Conservation (phyloP, 805 yeast species). For the Cyberlindnera mycetangii region DNA sequence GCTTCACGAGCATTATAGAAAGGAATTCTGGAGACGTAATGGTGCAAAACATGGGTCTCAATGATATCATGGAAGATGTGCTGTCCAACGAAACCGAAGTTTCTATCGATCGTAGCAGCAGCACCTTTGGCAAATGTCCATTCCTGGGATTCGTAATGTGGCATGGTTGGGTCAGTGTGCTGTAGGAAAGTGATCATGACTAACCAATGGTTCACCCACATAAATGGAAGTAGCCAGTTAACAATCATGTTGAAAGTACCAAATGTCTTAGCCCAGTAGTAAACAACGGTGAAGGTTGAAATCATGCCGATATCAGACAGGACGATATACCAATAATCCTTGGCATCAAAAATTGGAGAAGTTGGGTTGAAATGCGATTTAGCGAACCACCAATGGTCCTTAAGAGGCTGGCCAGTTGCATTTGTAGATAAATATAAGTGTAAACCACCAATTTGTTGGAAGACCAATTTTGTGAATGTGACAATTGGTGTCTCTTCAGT, state of each 20-base stretch:
- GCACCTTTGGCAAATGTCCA: slow-evolving; percentile 92
- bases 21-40: slow-evolving; percentile 79
- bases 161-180: slow-evolving; percentile 76
- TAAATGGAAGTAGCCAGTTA: slow-evolving; percentile 74
- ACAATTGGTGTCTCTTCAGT: slow-evolving; percentile 73
- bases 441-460: slow-evolving; percentile 83
- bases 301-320: slow-evolving; percentile 72
- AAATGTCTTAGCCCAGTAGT: slow-evolving; percentile 56
- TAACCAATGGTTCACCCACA: slow-evolving; percentile 86
- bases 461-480: slow-evolving; percentile 51
- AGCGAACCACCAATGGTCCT: slow-evolving; percentile 43
- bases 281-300: slow-evolving; percentile 47
- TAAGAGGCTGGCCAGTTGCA: slow-evolving; percentile 72
- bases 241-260: slow-evolving; percentile 63
- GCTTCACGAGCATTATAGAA: slow-evolving; percentile 85
- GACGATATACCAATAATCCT: slow-evolving; percentile 69
- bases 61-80: slow-evolving; percentile 84
- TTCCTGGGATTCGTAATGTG: slow-evolving; percentile 71
- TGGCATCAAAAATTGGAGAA: slow-evolving; percentile 71
- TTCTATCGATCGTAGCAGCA: slow-evolving; percentile 83
- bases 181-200: slow-evolving; percentile 84
- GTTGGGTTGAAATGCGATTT: slow-evolving; percentile 70
- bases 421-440: slow-evolving; percentile 59
- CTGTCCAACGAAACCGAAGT: slow-evolving; percentile 76
- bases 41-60: slow-evolving; percentile 89